Evolutionary conservation across 331 rosid species (phyloP), one percentile per base, ranked within the genome.

Genomic region (Quercus phellos): DNA sequence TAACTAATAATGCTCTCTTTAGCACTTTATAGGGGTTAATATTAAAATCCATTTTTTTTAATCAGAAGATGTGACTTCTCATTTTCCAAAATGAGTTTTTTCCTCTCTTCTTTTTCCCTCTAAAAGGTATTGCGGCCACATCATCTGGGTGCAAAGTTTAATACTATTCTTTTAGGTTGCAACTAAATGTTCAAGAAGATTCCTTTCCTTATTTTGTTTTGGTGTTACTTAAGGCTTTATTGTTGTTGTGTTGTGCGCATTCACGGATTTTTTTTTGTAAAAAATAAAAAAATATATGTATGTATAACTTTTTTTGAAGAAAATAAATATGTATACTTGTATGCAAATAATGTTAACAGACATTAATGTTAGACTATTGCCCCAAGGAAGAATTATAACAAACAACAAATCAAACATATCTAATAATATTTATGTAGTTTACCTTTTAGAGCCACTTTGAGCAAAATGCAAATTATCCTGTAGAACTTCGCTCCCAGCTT

Each of bases 381-480:
- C 13, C 21, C 61, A 55, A 14, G 35, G 74, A 54, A 59, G 17
- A 46, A 74, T 68, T 63, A 69, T 64, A 29, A 63, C 26, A 53
- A 34, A 55, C 70, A 56, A 54, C 68, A 32, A 24, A 14, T 54
- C 16, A 51, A 80, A 73, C 29, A 29, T 66, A 22, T 17, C 46
- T 26, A 38, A 16, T 16, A 19, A 51, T 50, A 50, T 51, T 75
- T 17, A 68, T 60, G 61, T 16, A 51, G 43, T 73, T 73, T 83
- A 91, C 93, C 89, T 84, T 76, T 66, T 83, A 72, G 73, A 81
- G 51, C 84, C 87, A 56, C 73, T 82, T 53, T 46, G 78, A 79
- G 83, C 74, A 74, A 74, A 81, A 72, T 54, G 69, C 58, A 76
- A 68, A 74, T 61, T 43, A 71, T 77, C 77, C 38, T 5, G 84